phyloP scores from a whole-genome alignment of 2,329 filamentous ascomycete genomes.

The Ilyonectria sp. region DNA sequence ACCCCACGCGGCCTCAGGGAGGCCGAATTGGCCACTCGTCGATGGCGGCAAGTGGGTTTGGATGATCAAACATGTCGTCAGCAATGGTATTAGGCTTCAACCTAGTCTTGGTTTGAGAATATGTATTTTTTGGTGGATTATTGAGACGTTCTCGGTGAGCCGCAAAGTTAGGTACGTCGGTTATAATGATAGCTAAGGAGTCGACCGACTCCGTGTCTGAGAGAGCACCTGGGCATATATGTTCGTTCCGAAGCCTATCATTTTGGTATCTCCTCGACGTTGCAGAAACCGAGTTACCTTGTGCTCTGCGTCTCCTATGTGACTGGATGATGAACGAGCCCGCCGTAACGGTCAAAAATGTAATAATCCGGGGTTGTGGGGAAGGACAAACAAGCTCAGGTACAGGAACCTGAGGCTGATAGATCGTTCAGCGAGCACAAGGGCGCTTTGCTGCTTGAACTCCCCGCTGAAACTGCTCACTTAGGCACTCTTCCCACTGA shows the following conservation, averaged over 20 bases:
- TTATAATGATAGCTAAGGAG: too few relatives aligned
- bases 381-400: slow-evolving; percentile 4
- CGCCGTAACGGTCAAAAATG: neutral
- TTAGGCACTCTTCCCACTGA: neutral
- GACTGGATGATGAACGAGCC: neutral
- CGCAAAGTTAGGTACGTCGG: too few relatives aligned
- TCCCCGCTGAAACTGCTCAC: neutral
- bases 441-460: neutral
- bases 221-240: too few relatives aligned
- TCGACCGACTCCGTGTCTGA: too few relatives aligned
- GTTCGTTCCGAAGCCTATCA: neutral
- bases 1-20: slow-evolving; percentile 10
- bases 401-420: neutral
- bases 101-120: neutral
- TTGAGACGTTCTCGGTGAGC: neutral
- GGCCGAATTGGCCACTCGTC: slow-evolving; percentile 4
- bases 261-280: neutral
- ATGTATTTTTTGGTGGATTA: neutral
- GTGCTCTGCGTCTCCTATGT: neutral
- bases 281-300: neutral
- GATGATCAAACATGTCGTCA: slow-evolving; percentile 1
- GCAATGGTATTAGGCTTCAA: neutral
- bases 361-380: slow-evolving; percentile 20
- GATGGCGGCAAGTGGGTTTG: neutral
- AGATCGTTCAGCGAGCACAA: neutral